Percentiles rank a stretch among this genome's conserved stretches.
These are phyloP conservation scores for Talaromyces pinophilus DNA, from an alignment of 2,329 filamentous ascomycete species.

Conservation along the genomic window DNA sequence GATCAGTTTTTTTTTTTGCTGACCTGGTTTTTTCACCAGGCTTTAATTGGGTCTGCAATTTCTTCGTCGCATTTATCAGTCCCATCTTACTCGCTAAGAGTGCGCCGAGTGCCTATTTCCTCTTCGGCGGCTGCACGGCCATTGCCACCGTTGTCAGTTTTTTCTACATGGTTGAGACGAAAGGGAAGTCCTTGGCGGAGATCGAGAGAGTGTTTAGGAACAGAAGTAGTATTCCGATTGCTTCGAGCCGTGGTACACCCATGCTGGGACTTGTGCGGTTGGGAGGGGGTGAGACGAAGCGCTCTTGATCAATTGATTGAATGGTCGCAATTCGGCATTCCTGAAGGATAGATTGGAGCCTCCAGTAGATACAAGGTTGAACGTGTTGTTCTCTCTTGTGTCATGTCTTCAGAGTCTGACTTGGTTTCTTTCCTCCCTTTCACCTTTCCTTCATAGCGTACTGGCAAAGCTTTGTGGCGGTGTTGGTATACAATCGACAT, in stretches of 20 bases:
- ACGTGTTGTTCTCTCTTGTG: background rate
- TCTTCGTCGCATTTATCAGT: conserved; percentile 48
- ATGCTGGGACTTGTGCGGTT: background rate
- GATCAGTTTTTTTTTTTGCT: background rate
- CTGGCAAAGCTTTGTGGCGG: background rate
- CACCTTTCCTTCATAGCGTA: background rate
- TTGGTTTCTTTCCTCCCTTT: background rate
- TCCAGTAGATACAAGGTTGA: background rate
- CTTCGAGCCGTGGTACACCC: background rate
- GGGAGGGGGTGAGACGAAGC: background rate
- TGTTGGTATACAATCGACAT: background rate
- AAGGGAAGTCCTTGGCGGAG: conserved; percentile 50
- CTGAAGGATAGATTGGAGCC: background rate
- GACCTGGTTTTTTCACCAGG: background rate
- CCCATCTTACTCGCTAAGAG: conserved; percentile 47
- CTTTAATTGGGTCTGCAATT: conserved; percentile 36
- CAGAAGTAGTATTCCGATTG: background rate
- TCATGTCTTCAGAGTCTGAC: background rate
- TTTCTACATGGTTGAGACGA: conserved; percentile 54
- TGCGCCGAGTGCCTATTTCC: conserved; percentile 49
- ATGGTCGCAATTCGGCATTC: background rate
- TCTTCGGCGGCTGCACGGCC: conserved; percentile 47
- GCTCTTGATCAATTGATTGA: background rate
- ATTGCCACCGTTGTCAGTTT: conserved; percentile 42
- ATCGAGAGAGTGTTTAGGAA: conserved; percentile 51